Base-by-base conservation (phyloP, 2,329 filamentous ascomycete genomes). In the Akanthomyces uredinophilus region DNA sequence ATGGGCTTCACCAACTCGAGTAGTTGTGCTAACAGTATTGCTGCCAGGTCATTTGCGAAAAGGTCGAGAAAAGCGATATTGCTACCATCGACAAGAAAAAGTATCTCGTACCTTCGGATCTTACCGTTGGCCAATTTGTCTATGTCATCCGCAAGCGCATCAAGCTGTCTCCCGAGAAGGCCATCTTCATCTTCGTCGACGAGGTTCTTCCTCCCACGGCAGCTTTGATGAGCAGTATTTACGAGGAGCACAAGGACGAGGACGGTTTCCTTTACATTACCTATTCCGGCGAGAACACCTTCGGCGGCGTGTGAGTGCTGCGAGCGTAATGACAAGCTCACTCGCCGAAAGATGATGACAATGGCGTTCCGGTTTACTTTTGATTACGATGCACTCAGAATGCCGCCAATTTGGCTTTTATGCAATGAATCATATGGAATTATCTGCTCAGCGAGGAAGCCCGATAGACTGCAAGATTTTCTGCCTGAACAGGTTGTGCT, bases 11-110 rank as follows among this genome's bases (percentile, higher is more conserved):
- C 41, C 41, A 49, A 54, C 39, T 43, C 16, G 27, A 24, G 6
- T n/a, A 54, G 8, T 35, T 29, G 10, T 47, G 58, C 58, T 61
- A 49, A 61, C 29, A 39, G n/a, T 20, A 16, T 27, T 2, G 35
- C 13, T 5, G 65, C 69, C 71, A 96, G 93, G 94, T 99, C 67
- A 99, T 99, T 77, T 99, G 95, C 84, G 95, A 98, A 80, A 98
- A 98, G 84, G 94, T 98, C 70, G 95, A 99, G 81, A 98, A 97
- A 83, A 96, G 91, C 65, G 95, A 99, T 76, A 99, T 99, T 71
- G 95, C 95, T 64, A 98, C 95, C 69, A 99, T 99, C 84, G 95
- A 99, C 82, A 99, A 99, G 89, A 99, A 99, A 88, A 99, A 99
- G 83, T 99, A 99, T 75, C 86, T 99, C 54, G 95, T 99, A 32